phyloP scores from a whole-genome alignment of 768 basidiomycete species.

The Leccinum boreale region DNA sequence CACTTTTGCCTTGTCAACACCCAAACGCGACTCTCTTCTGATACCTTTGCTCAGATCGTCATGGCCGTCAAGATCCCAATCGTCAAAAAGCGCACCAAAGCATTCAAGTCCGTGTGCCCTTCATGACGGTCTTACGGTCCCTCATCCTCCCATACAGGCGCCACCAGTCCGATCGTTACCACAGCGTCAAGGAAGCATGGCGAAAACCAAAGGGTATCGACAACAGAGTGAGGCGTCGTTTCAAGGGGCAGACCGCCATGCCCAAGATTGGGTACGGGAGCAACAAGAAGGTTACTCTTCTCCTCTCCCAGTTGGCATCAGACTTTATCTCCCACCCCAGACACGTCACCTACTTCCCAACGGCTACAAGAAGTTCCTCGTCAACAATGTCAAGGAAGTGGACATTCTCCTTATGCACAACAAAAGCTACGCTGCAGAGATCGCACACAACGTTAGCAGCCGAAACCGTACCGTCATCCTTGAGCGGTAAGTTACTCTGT shows the following conservation, averaged over 20 bases:
- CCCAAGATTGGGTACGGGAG: conserved; percentile 86
- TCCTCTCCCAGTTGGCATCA: background rate
- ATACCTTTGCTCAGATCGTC: conserved; percentile 27
- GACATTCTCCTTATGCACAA: conserved; percentile 98
- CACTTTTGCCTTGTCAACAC: background rate
- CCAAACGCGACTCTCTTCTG: conserved; percentile 9
- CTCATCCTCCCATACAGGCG: conserved; percentile 53
- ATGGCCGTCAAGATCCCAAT: conserved; percentile 61
- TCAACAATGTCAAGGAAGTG: conserved; percentile 90
- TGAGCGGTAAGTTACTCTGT: conserved; percentile 58
- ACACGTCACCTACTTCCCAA: conserved; percentile 95
- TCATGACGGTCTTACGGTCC: conserved; percentile 1
- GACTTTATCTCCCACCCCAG: conserved; percentile 32
- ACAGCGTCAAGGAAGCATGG: conserved; percentile 97
- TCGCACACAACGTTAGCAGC: conserved; percentile 95
- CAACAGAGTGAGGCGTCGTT: conserved; percentile 92
- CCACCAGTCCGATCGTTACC: conserved; percentile 98
- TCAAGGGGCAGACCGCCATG: conserved; percentile 96
- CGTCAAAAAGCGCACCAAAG: conserved; percentile 96
- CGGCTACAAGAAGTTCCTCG: conserved; percentile 93
- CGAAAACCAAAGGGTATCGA: conserved; percentile 99
- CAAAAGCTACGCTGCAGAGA: conserved; percentile 92
- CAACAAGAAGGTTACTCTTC: conserved; percentile 67
- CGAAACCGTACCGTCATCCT: conserved; percentile 91
- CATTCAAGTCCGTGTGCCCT: conserved; percentile 81